Conservation (phyloP, 371 early-diverging fungal genomes). For the Polyrhizophydium stewartii region DNA sequence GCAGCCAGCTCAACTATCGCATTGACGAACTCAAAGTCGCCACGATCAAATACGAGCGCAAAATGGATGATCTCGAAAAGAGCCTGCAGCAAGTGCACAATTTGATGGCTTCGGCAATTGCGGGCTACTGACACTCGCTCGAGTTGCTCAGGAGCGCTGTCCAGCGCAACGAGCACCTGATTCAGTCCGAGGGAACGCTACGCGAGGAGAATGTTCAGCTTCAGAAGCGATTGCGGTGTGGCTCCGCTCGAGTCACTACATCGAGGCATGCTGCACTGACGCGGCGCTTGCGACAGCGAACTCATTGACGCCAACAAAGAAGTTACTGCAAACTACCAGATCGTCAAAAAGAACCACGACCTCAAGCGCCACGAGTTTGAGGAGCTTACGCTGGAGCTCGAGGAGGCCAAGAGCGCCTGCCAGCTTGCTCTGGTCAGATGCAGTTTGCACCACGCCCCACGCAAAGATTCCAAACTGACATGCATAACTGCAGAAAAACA, state of each 20-base stretch:
- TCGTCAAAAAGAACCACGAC: slow-evolving; percentile 46
- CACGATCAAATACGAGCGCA: background rate
- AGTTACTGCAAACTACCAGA: slow-evolving; percentile 40
- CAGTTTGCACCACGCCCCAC: background rate
- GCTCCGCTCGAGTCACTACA: background rate
- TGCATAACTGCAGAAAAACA: slow-evolving; percentile 32
- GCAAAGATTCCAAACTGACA: no score
- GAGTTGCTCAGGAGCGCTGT: slow-evolving; percentile 5
- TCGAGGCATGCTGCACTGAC: background rate
- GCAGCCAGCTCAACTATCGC: background rate
- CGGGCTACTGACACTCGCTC: no score
- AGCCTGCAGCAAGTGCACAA: background rate
- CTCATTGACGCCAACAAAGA: slow-evolving; percentile 45
- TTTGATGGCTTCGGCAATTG: no score
- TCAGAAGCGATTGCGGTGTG: slow-evolving; percentile 36
- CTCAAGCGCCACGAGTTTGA: slow-evolving; percentile 41
- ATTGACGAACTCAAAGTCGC: slow-evolving; percentile 1
- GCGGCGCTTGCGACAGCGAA: slow-evolving; percentile 24
- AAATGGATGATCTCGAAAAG: background rate
- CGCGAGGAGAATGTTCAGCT: slow-evolving; percentile 38
- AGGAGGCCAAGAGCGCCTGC: slow-evolving; percentile 48
- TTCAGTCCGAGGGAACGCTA: slow-evolving; percentile 26
- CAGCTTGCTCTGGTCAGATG: slow-evolving; percentile 35
- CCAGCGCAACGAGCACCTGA: slow-evolving; percentile 31
- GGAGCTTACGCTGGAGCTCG: slow-evolving; percentile 36